Percentiles rank a stretch among this genome's conserved stretches.
Conservation (phyloP, 306 rosid genomes). For the Neltuma alba region DNA sequence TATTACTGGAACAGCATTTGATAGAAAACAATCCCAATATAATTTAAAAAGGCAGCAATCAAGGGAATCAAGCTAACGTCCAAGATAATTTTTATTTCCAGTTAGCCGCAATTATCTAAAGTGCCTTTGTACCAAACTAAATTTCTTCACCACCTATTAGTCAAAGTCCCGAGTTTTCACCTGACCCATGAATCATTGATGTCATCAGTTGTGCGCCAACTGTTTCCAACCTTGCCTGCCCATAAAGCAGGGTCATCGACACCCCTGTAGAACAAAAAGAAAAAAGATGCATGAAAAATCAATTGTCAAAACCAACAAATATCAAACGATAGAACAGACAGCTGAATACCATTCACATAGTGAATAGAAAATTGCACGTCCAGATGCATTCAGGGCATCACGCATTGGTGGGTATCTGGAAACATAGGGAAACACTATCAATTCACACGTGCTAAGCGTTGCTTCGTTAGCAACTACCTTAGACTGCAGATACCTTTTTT, state of each 20-base stretch:
- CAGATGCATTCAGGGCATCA: conserved; percentile 77
- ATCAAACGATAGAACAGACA: conserved; percentile 25
- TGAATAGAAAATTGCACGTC: conserved; percentile 77
- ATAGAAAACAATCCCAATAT: conserved; percentile 9
- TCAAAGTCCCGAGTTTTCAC: conserved; percentile 49
- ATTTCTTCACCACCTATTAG: not conserved
- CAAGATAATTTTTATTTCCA: conserved; percentile 2
- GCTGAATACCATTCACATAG: conserved; percentile 81
- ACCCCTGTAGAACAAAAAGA: conserved; percentile 64
- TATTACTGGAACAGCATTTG: not conserved
- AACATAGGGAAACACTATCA: conserved; percentile 41
- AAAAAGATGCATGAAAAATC: conserved; percentile 16
- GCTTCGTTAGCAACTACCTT: conserved; percentile 19
- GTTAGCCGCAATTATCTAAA: conserved; percentile 18
- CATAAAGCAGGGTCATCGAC: conserved; percentile 91
- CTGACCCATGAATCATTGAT: conserved; percentile 96
- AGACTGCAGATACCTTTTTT: conserved; percentile 59
- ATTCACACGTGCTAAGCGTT: conserved; percentile 22
- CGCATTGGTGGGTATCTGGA: conserved; percentile 97
- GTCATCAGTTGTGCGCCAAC: conserved; percentile 98
- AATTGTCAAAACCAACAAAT: conserved; percentile 23
- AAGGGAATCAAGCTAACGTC: conserved; percentile 11
- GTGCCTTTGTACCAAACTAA: conserved; percentile 6
- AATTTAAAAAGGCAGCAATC: conserved; percentile 10
- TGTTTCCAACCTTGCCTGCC: conserved; percentile 91